Evolutionary conservation across 208 protist species (phyloP).

Genomic region (Porcisia hertigi): DNA sequence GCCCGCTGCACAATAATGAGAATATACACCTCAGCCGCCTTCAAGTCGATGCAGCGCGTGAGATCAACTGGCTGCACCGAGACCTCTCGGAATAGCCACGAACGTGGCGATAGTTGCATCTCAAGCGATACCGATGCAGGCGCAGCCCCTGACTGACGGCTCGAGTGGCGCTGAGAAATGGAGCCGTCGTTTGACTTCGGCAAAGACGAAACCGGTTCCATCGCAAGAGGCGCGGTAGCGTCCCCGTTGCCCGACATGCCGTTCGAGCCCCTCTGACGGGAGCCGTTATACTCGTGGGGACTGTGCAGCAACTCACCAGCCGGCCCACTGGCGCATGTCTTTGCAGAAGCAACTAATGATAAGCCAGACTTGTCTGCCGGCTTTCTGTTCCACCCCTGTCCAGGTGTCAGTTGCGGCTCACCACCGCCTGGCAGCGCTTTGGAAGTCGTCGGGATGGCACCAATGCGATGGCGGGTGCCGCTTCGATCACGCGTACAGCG

Average conservation of each 20-base stretch:
- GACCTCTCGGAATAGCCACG: constrained; percentile 30
- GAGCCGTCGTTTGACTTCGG: not conserved
- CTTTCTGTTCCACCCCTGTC: not conserved
- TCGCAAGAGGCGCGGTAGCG: not conserved
- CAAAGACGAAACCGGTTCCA: not conserved
- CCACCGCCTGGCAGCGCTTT: not conserved
- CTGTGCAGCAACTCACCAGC: not conserved
- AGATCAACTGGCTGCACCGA: constrained; percentile 50
- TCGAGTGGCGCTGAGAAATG: not conserved
- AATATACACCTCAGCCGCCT: constrained; percentile 51
- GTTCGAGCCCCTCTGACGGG: not conserved
- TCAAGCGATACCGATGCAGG: not conserved
- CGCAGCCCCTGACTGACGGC: not conserved
- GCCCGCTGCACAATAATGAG: constrained; percentile 64
- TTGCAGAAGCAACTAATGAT: not conserved
- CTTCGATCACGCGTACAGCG: constrained; percentile 28
- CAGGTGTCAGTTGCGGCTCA: not conserved
- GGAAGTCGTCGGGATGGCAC: not conserved
- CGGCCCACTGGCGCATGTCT: not conserved
- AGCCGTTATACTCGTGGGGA: not conserved
- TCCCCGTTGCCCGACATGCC: not conserved
- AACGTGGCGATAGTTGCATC: constrained; percentile 22
- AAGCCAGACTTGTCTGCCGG: not conserved
- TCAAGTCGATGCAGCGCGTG: constrained; percentile 29
- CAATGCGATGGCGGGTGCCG: constrained; percentile 1